Percentiles rank a stretch among this genome's conserved stretches.
Conservation (phyloP, 257 asterid genomes). For the Solanum infundibuliforme region DNA sequence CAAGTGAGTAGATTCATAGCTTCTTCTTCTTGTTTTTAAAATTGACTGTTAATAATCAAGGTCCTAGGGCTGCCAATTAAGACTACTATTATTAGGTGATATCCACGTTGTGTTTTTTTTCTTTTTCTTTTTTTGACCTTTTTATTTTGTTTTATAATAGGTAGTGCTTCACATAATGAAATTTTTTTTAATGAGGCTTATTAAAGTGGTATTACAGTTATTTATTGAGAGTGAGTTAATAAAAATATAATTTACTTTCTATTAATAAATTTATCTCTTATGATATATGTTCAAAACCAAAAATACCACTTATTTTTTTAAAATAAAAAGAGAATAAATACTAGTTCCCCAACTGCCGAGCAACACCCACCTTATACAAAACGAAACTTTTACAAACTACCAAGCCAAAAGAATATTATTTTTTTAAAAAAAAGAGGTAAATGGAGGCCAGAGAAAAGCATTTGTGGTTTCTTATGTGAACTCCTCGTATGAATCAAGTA, state of each 20-base stretch:
- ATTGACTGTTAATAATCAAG: not conserved
- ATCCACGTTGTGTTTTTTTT: not conserved
- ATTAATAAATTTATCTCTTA: not conserved
- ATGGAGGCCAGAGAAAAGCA: not conserved
- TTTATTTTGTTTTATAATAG: no score
- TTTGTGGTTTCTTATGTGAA: not conserved
- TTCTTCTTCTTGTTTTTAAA: not conserved
- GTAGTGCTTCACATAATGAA: no score
- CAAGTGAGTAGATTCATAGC: not conserved
- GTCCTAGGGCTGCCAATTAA: not conserved
- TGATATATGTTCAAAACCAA: not conserved
- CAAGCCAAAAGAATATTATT: not conserved
- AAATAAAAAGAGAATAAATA: no score
- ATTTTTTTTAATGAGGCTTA: no score
- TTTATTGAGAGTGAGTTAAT: no score
- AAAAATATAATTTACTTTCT: not conserved
- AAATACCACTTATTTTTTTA: no score
- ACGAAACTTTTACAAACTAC: not conserved
- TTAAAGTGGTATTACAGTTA: no score
- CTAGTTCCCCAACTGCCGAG: not conserved
- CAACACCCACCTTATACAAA: not conserved
- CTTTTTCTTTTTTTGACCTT: no score
- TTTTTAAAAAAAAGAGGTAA: not conserved
- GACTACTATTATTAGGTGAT: not conserved
- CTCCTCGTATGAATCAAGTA: not conserved